Conservation (phyloP, 2,329 filamentous ascomycete species). For the Microsporum canis region DNA sequence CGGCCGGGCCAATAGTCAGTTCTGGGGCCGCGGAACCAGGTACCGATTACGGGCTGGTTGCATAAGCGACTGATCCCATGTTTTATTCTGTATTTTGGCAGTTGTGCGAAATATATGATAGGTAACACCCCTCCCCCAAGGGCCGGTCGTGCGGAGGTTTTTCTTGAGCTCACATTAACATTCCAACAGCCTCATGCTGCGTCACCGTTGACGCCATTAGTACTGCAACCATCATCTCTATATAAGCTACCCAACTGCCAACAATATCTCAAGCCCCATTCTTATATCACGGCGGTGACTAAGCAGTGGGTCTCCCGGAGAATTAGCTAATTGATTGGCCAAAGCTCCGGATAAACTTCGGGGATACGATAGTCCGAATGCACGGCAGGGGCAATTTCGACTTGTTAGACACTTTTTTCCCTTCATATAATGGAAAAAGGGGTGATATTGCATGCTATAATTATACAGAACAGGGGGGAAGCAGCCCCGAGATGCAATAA, state of each 20-base stretch:
- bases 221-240: too few species aligned
- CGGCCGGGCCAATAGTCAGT: slow-evolving; percentile 1
- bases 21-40: slow-evolving; percentile 1
- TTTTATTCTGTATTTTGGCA: neutral
- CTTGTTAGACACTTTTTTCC: neutral
- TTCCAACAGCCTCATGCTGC: neutral
- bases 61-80: neutral
- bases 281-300: neutral
- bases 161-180: neutral
- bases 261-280: neutral
- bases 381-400: neutral
- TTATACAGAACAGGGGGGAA: neutral
- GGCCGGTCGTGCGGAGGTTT: neutral
- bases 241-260: neutral
- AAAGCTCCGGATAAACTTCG: neutral
- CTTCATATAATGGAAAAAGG: neutral
- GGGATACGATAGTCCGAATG: neutral
- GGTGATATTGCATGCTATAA: neutral
- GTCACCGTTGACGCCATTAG: neutral
- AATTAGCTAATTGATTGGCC: neutral
- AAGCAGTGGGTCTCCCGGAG: neutral
- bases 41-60: slow-evolving; percentile 2
- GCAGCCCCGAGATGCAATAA: neutral
- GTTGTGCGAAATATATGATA: neutral
- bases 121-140: neutral